Conservation (phyloP, 106 monocot genomes). For the Phalaenopsis aphrodite region DNA sequence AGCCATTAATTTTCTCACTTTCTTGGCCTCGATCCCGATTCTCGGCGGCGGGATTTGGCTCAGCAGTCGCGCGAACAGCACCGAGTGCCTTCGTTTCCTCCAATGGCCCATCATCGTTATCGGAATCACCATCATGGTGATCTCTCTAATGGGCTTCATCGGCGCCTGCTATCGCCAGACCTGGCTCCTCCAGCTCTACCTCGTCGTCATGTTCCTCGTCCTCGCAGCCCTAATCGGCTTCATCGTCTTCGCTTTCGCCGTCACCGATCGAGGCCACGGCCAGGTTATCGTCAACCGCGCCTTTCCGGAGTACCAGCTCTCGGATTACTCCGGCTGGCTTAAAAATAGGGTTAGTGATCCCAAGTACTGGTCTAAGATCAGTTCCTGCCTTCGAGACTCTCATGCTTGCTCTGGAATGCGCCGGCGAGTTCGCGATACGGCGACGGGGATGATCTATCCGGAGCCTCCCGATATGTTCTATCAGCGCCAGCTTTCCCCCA, state of each 20-base stretch:
- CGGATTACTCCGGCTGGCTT: conserved; percentile 79
- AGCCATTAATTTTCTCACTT: conserved; percentile 56
- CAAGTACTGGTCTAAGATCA: conserved; percentile 41
- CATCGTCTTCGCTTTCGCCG: conserved; percentile 80
- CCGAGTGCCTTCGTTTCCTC: conserved; percentile 84
- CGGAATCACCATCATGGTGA: conserved; percentile 51
- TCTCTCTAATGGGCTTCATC: conserved; percentile 81
- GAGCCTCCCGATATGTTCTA: conserved; percentile 70
- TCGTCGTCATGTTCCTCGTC: conserved; percentile 70
- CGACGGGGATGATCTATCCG: conserved; percentile 28
- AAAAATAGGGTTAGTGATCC: conserved; percentile 42
- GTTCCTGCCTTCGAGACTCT: conserved; percentile 39
- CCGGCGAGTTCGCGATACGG: conserved; percentile 12
- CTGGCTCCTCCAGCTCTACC: conserved; percentile 77
- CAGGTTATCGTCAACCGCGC: conserved; percentile 31
- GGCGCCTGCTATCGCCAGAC: conserved; percentile 64
- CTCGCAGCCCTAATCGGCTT: conserved; percentile 56
- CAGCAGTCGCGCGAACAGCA: conserved; percentile 31
- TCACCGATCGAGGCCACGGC: conserved; percentile 63
- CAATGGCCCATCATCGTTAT: conserved; percentile 78
- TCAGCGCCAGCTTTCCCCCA: conserved; percentile 56
- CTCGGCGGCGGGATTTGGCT: conserved; percentile 78
- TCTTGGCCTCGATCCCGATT: conserved; percentile 69
- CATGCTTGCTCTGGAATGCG: conserved; percentile 51
- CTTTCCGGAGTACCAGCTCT: conserved; percentile 70